Evolutionary conservation across 257 asterid species (phyloP).

Genomic region (Anisodus tanguticus): DNA sequence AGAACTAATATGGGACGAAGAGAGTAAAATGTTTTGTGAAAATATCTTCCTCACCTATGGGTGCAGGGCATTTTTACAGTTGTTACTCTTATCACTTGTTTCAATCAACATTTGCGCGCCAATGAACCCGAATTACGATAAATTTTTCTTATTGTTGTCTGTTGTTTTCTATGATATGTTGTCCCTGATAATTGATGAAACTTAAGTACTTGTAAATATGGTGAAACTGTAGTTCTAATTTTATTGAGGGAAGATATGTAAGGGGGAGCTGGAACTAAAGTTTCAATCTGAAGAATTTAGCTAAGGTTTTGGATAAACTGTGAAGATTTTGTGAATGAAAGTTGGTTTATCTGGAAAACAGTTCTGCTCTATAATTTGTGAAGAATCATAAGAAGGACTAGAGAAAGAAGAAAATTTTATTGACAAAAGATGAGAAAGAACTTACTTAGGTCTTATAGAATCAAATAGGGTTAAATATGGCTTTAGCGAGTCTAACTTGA

Average conservation of each 20-base stretch:
- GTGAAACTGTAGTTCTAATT: neutral
- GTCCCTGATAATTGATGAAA: neutral
- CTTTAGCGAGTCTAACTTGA: neutral
- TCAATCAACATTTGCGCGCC: neutral
- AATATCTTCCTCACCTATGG: neutral
- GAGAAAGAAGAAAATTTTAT: neutral
- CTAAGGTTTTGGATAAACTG: neutral
- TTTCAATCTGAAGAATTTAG: neutral
- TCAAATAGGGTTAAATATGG: neutral
- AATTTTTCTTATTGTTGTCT: neutral
- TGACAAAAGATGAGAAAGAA: neutral
- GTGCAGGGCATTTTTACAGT: neutral
- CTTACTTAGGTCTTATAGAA: neutral
- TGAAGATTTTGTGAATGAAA: neutral
- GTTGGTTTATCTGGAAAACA: neutral
- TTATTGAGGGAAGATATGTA: neutral
- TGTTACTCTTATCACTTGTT: neutral
- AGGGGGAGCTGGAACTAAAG: neutral
- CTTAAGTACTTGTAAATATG: neutral
- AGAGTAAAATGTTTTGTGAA: neutral
- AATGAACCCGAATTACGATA: neutral
- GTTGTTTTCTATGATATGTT: neutral
- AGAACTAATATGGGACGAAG: too few relatives aligned
- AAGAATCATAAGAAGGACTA: slow-evolving; percentile 7
- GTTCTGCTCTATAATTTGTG: neutral